Conservation (phyloP, 164 flowering plant species). For the Hamamelis virginiana region DNA sequence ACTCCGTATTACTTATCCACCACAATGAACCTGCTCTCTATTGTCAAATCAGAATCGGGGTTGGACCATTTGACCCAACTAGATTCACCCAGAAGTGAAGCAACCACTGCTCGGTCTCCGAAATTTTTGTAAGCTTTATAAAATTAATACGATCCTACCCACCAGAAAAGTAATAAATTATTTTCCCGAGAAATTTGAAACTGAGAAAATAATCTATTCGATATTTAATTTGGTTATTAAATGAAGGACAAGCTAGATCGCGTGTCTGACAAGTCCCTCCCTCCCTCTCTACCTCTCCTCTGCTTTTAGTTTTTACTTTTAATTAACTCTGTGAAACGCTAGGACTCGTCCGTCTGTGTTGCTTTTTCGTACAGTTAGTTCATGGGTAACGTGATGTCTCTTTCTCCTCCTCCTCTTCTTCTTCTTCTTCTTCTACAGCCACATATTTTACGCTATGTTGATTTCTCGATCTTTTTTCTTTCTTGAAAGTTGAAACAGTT, state of each 20-base stretch:
- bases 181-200: background rate
- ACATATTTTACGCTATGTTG: background rate
- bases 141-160: background rate
- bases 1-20: too few relatives aligned
- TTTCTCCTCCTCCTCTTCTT: too few relatives aligned
- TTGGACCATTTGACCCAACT: background rate
- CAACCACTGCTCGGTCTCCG: background rate
- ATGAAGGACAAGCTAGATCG: background rate
- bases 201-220: background rate
- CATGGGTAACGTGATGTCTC: too few relatives aligned
- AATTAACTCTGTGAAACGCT: background rate
- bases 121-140: background rate
- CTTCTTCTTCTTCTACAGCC: too few relatives aligned
- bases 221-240: background rate
- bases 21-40: too few relatives aligned
- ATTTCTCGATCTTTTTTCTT: background rate
- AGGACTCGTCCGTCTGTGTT: too few relatives aligned
- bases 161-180: background rate
- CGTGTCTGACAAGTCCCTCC: background rate
- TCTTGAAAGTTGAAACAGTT: background rate
- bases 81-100: background rate
- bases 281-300: background rate
- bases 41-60: background rate
- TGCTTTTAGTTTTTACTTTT: too few relatives aligned
- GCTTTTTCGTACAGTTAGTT: too few relatives aligned